phyloP scores from a whole-genome alignment of 1,284 basidiomycete species.

The Leucoagaricus sp. region DNA sequence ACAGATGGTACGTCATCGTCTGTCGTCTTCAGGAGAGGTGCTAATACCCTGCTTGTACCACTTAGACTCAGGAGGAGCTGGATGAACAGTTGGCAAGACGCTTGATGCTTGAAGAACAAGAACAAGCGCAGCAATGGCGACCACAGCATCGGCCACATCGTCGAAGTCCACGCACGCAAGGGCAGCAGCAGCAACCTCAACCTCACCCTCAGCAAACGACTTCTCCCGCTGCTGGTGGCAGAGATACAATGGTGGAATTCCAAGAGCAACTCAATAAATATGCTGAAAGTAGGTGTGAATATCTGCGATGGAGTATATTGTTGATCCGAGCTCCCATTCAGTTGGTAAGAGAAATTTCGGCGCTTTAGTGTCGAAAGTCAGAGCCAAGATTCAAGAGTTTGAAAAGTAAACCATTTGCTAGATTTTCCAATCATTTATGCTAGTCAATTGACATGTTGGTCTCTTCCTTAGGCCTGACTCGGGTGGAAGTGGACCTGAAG shows the following conservation, averaged over 20 bases:
- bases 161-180: constrained; percentile 19
- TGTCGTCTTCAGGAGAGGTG: too few species aligned
- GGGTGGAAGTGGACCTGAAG: constrained; percentile 14
- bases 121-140: constrained; percentile 36
- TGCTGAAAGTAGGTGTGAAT: constrained; percentile 64
- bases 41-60: too few species aligned
- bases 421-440: background rate
- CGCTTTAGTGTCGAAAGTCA: constrained; percentile 70
- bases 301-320: background rate
- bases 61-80: constrained; percentile 62
- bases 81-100: constrained; percentile 76
- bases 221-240: constrained; percentile 15
- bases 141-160: constrained; percentile 22
- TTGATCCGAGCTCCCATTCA: constrained; percentile 28
- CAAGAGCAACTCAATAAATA: constrained; percentile 72
- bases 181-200: constrained; percentile 33
- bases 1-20: constrained; percentile 22
- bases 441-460: background rate
- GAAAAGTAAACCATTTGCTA: constrained; percentile 53
- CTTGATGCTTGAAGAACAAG: constrained; percentile 68
- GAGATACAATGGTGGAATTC: constrained; percentile 64
- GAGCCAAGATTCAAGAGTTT: constrained; percentile 78
- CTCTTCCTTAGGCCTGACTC: constrained; percentile 9
- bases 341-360: constrained; percentile 78
- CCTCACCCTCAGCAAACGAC: constrained; percentile 19